A percentile compares a stretch with the other conserved stretches of the same genome.
Conservation (phyloP, 495 filamentous ascomycete genomes). For the Astrothelium macrocarpum region DNA sequence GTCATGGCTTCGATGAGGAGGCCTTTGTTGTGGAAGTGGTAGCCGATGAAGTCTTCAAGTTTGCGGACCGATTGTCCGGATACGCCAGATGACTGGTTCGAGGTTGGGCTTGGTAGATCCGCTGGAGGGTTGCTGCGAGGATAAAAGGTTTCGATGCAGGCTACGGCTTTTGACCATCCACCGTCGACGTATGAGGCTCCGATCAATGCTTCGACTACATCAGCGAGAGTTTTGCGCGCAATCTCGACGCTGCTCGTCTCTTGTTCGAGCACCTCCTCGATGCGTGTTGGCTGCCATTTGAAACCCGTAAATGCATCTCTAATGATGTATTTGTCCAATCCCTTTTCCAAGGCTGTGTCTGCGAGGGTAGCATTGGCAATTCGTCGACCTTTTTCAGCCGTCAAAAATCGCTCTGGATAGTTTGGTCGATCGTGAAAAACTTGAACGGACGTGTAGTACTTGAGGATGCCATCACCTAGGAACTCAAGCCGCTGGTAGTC, state of each 20-base stretch:
- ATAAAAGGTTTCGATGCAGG: conserved; percentile 53
- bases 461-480: conserved; percentile 79
- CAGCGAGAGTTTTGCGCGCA: conserved; percentile 75
- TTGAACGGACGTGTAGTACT: conserved; percentile 58
- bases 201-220: conserved; percentile 80
- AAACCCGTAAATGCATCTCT: conserved; percentile 53
- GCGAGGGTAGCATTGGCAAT: conserved; percentile 65
- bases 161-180: conserved; percentile 51
- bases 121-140: conserved; percentile 21
- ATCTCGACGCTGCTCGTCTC: conserved; percentile 34
- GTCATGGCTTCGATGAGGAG: conserved; percentile 81
- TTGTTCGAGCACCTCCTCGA: conserved; percentile 39
- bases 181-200: conserved; percentile 69
- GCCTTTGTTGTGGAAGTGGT: conserved; percentile 59
- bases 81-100: background rate
- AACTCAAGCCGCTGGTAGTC: conserved; percentile 89
- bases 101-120: background rate
- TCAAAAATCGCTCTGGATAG: conserved; percentile 75
- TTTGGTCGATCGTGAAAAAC: conserved; percentile 54
- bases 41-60: conserved; percentile 45
- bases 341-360: conserved; percentile 49
- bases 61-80: conserved; percentile 20
- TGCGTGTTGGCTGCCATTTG: conserved; percentile 62
- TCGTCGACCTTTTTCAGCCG: conserved; percentile 53
- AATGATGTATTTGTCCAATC: conserved; percentile 67